Conservation (phyloP, 805 yeast genomes). For the Ogataea paraovalis region DNA sequence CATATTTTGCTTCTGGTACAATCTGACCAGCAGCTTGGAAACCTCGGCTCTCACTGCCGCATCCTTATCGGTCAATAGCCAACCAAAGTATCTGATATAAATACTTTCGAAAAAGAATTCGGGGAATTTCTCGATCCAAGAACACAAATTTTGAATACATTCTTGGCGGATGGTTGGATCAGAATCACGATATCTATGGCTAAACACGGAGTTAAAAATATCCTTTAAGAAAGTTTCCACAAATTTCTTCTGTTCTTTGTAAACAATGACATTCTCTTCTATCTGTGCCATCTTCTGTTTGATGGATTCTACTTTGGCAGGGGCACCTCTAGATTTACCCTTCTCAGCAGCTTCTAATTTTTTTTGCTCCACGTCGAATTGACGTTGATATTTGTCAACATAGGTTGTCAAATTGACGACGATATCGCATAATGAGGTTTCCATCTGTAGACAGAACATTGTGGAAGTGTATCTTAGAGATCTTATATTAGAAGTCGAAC, state of each 20-base stretch:
- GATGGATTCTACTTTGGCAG: conserved; percentile 29
- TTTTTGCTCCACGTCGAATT: conserved; percentile 32
- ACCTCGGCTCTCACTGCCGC: conserved; percentile 62
- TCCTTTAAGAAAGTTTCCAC: conserved; percentile 59
- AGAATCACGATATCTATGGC: conserved; percentile 75
- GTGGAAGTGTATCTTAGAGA: conserved; percentile 71
- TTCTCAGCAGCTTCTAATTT: conserved; percentile 18
- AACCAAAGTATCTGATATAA: conserved; percentile 74
- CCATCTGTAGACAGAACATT: conserved; percentile 51
- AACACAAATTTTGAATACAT: conserved; percentile 59
- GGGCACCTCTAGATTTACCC: conserved; percentile 27
- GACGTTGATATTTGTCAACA: conserved; percentile 42
- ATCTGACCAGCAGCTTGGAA: conserved; percentile 46
- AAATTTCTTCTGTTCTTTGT: conserved; percentile 47
- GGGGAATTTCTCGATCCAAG: conserved; percentile 69
- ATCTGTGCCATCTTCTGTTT: conserved; percentile 45
- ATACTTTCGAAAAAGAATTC: conserved; percentile 66
- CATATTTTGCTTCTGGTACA: conserved; percentile 40
- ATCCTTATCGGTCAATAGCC: conserved; percentile 75
- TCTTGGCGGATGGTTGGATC: conserved; percentile 69
- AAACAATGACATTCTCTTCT: conserved; percentile 37
- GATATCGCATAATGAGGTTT: conserved; percentile 54
- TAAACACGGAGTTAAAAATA: conserved; percentile 60
- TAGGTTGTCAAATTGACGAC: conserved; percentile 34
- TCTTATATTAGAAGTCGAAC: conserved; percentile 66